Evolutionary conservation across 2,329 filamentous ascomycete genomes (phyloP).

Genomic region (Clarireedia sp.): DNA sequence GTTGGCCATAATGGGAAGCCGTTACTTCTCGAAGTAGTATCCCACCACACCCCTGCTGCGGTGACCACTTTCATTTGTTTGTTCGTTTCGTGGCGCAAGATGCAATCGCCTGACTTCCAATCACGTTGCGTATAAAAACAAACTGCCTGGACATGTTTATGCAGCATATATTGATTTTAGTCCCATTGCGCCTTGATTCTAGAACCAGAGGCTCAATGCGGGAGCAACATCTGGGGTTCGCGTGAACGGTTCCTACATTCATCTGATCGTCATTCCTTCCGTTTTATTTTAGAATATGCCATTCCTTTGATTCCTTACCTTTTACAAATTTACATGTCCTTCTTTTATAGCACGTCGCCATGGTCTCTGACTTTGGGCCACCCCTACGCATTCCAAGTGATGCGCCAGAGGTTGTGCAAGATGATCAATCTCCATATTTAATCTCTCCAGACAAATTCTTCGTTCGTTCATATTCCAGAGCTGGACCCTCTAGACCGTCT

Average conservation of each 20-base stretch:
- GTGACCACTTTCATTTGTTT: not conserved
- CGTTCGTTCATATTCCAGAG: constrained; percentile 7
- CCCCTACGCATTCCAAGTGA: constrained; percentile 7
- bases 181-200: constrained; percentile 1
- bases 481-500: not conserved
- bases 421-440: constrained; percentile 3
- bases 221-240: too few relatives aligned
- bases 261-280: constrained; percentile 2
- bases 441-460: constrained; percentile 10
- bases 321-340: not conserved
- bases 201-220: not conserved
- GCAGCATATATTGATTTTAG: constrained; percentile 8
- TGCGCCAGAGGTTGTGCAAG: constrained; percentile 4
- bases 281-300: constrained; percentile 1
- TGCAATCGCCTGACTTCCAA: not conserved
- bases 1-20: too few relatives aligned
- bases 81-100: not conserved
- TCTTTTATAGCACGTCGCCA: not conserved
- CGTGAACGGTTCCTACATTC: not conserved
- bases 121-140: constrained; percentile 7
- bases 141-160: not conserved
- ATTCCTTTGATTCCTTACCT: not conserved
- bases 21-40: not conserved
- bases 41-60: not conserved
- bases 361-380: not conserved